Base-by-base conservation (phyloP, 1,139 yeast species). In the Debaryomycetaceae sp. region DNA sequence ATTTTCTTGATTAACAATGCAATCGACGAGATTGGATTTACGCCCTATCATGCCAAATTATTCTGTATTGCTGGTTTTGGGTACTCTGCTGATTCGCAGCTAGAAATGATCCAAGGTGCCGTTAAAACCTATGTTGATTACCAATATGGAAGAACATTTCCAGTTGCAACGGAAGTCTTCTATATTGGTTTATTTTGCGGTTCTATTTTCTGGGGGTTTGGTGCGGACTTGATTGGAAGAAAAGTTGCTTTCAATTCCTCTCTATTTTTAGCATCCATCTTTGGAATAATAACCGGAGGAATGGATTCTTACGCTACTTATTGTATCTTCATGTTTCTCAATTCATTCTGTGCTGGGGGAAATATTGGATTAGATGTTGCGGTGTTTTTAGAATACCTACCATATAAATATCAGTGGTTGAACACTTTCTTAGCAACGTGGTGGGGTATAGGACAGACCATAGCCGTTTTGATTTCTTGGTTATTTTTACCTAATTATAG, bases 371-470 rank as follows among this genome's bases (percentile, higher is more conserved):
- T 81, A 35, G 87, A 82, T 59, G 78, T 82, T 27, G 73, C 84
- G 44, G 80, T 80, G 6, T 80, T 81, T 52, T 62, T 82, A 45
- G 87, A 82, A 55, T 80, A 71, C 51, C 61, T 81, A 46, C 86
- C 87, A 1, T 66, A 68, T 38, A 74, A 72, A 42, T 65, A 73
- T 52, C 82, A 79, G 53, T 79, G 75, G 72, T 60, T 81, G 47
- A 68, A 79, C 43, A 79, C 85, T 0, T 65, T 78, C 34, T 70
- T 81, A 67, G 85, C 86, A 6, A 64, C 70, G 27, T 81, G 78
- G 67, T 81, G 86, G 85, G 84, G 83, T 46, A 59, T 81, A 42
- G 86, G 86, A 37, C 85, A 80, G 59, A 75, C 83, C 0, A 63
- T 81, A 40, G 77, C 83, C 6, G 68, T 68, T 24, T 65, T 78